These are phyloP conservation scores for Eimeria sp. DNA, from an alignment of 169 alveolate species.

Conservation along the genomic window DNA sequence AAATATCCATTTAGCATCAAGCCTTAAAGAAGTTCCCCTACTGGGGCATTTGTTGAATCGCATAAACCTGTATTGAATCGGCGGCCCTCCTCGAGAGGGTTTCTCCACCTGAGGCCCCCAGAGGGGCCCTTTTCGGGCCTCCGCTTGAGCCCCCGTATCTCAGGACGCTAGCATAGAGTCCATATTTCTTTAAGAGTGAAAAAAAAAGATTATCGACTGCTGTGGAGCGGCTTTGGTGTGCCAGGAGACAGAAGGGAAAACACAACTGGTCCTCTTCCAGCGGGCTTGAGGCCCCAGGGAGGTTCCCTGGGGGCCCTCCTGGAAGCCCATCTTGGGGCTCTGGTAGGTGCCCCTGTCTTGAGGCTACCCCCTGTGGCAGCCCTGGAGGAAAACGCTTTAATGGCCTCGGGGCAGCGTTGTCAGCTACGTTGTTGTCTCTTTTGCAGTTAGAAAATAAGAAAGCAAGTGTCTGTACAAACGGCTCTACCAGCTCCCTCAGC, in stretches of 20 bases:
- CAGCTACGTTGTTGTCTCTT: too few relatives aligned
- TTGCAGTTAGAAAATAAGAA: not conserved
- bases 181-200: not conserved
- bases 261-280: not conserved
- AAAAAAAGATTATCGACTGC: slow-evolving; percentile 35
- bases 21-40: too few relatives aligned
- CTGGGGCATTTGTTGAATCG: too few relatives aligned
- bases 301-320: not conserved
- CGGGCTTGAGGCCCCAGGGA: not conserved
- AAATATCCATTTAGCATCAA: too few relatives aligned
- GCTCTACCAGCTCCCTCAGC: slow-evolving; percentile 42
- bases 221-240: slow-evolving; percentile 35
- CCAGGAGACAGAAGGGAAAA: not conserved
- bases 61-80: not conserved
- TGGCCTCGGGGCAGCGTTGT: not conserved
- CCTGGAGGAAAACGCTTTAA: not conserved
- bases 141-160: slow-evolving; percentile 20
- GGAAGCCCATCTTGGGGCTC: not conserved
- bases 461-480: slow-evolving; percentile 40
- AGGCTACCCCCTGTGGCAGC: not conserved
- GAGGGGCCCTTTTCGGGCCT: not conserved
- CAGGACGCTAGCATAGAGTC: slow-evolving; percentile 15
- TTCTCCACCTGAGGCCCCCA: not conserved
- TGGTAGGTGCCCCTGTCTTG: not conserved
- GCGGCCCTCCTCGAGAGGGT: not conserved